phyloP scores from a whole-genome alignment of 2,329 filamentous ascomycete species.

The Colletotrichum navitas region DNA sequence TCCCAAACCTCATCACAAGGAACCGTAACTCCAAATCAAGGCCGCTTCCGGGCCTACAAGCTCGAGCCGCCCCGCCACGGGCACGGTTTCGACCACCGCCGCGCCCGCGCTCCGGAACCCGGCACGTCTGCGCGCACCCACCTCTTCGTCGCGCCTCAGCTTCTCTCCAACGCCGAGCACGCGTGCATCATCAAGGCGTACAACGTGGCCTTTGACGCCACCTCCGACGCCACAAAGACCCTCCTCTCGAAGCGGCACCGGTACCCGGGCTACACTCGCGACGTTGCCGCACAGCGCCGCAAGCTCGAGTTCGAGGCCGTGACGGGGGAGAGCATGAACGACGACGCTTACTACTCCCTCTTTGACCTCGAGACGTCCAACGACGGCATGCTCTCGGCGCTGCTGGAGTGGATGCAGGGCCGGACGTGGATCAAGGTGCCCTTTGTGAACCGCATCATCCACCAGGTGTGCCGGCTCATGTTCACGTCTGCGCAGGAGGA shows the following conservation, averaged over 20 bases:
- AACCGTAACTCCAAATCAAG: neutral
- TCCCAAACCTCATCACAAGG: neutral
- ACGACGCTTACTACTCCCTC: conserved; percentile 34
- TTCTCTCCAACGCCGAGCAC: neutral
- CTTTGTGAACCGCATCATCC: conserved; percentile 37
- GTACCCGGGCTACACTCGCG: conserved; percentile 26
- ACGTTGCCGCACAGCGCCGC: conserved; percentile 26
- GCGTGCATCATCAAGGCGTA: neutral
- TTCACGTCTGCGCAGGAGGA: conserved; percentile 38
- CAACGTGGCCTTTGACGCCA: conserved; percentile 8
- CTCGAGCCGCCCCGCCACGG: conserved; percentile 12
- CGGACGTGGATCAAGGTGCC: conserved; percentile 32
- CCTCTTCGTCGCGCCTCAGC: conserved; percentile 18
- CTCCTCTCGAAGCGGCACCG: conserved; percentile 17
- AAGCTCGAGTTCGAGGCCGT: conserved; percentile 32
- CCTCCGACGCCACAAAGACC: neutral
- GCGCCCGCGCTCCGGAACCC: neutral
- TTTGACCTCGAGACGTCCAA: conserved; percentile 38
- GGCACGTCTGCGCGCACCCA: conserved; percentile 9
- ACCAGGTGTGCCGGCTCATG: conserved; percentile 27
- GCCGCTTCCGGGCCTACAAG: conserved; percentile 9
- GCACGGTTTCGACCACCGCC: conserved; percentile 20
- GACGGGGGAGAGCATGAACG: conserved; percentile 36
- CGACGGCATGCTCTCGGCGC: conserved; percentile 38
- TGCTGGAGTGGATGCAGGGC: conserved; percentile 39